A percentile compares a stretch with the other conserved stretches of the same genome.
phyloP scores from a whole-genome alignment of 208 protist species.

The Acanthamoeba divionensis region DNA sequence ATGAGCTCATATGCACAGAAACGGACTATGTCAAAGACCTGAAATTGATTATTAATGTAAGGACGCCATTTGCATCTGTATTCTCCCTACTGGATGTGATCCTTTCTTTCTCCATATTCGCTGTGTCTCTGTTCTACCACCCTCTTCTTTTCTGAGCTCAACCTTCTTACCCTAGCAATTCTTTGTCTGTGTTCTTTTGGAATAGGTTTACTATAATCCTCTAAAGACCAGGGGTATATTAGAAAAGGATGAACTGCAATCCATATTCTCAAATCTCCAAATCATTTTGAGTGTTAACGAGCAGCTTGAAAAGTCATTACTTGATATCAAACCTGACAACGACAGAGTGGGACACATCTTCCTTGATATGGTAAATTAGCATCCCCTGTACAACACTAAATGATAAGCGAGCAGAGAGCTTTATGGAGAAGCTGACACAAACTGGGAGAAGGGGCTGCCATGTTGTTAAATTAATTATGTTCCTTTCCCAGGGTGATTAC shows the following conservation, averaged over 20 bases:
- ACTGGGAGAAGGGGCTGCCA: too few relatives aligned
- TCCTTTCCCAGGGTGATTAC: neutral
- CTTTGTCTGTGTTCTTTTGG: neutral
- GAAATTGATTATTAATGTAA: neutral
- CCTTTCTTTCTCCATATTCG: neutral
- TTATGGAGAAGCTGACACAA: too few relatives aligned
- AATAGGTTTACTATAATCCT: neutral
- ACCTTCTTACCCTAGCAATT: too few relatives aligned
- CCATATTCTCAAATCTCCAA: neutral
- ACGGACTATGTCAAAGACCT: neutral
- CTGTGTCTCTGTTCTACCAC: neutral
- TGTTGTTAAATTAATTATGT: too few relatives aligned
- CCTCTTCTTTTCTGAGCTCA: neutral
- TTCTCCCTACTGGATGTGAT: too few relatives aligned
- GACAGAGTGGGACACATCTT: neutral
- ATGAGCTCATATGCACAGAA: neutral
- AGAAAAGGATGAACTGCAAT: neutral
- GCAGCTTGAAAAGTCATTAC: neutral
- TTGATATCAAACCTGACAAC: neutral
- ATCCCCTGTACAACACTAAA: too few relatives aligned
- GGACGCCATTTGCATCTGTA: too few relatives aligned
- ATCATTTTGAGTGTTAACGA: neutral
- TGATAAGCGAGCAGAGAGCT: too few relatives aligned
- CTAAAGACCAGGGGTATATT: neutral
- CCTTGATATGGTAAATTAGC: neutral